Base-by-base conservation (phyloP, 2,329 filamentous ascomycete species). In the Polytolypa hystricis region DNA sequence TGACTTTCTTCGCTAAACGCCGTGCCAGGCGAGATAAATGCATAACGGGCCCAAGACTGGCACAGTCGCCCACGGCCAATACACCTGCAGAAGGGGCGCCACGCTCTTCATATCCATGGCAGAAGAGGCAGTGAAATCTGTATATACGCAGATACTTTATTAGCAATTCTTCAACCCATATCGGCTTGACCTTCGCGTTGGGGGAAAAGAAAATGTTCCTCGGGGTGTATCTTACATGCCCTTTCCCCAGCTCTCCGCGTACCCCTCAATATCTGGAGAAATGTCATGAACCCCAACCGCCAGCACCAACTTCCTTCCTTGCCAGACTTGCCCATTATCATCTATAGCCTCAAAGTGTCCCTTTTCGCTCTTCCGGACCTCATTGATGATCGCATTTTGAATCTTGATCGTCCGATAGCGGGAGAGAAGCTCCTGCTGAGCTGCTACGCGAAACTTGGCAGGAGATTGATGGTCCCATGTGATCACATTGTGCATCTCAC, bases 41-140 rank as follows among this genome's bases (percentile, higher is more conserved):
- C 0, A 57, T 41, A 5, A 64, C 55, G 32, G 60, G 50, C 7
- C 52, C 43, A 0, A 55, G 30, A 5, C 46, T 47, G 4, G 51
- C 52, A 5, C 60, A 28, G 23, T 57, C 43, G 1, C 58, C 65
- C 11, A 56, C 55, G 2, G 63, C 65, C 3, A 75, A 56, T 3
- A 74, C 47, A 1, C 69, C 70, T 0, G 61, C 62, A 0, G 66
- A 65, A 0, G 55, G 46, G 2, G 54, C 50, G 2, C 68, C 70
- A 10, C 66, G 61, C 34, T 77, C 69, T 42, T 79, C 74, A 48
- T 64, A 77, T 4, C 74, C 74, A 43, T 77, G 65, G 51, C 73
- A 78, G 46, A 70, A 74, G 1, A 77, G 61, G 44, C 73, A 78
- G 46, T 77, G 72, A 44, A 71, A 77, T 30, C 65, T 67, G 20